phyloP scores from a whole-genome alignment of 2,329 filamentous ascomycete species.

The Fusarium avenaceum region DNA sequence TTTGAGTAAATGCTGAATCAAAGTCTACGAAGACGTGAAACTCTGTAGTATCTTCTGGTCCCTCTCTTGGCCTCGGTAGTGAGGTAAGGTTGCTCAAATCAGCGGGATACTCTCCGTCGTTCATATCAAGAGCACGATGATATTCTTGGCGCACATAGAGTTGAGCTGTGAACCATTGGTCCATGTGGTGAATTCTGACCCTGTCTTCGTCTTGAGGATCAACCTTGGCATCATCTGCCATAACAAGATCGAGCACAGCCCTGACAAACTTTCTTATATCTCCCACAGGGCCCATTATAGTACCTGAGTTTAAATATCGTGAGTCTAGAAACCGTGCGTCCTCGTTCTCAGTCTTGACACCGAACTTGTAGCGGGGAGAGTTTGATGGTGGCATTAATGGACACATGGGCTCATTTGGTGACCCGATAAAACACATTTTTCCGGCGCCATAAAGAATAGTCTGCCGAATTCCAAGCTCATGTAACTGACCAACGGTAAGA shows the following conservation, averaged over 20 bases:
- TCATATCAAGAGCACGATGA: conserved; percentile 32
- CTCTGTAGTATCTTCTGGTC: not conserved
- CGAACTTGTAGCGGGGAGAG: conserved; percentile 28
- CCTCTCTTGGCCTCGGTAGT: not conserved
- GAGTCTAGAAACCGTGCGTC: not conserved
- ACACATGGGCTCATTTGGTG: conserved; percentile 33
- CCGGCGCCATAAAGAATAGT: conserved; percentile 41
- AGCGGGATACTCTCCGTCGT: conserved; percentile 14
- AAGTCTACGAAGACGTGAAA: conserved; percentile 8
- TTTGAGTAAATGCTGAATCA: conserved; percentile 1
- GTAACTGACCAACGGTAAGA: conserved; percentile 21
- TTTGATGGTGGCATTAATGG: conserved; percentile 36
- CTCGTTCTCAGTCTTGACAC: not conserved
- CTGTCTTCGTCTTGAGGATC: not conserved
- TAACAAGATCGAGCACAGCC: not conserved
- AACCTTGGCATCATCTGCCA: not conserved
- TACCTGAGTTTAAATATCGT: conserved; percentile 9
- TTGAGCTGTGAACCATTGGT: conserved; percentile 42
- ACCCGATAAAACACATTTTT: conserved; percentile 36
- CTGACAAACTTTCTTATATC: conserved; percentile 1
- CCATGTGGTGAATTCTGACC: conserved; percentile 23
- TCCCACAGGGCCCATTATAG: conserved; percentile 6
- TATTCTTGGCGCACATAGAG: conserved; percentile 43
- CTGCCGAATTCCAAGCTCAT: conserved; percentile 28
- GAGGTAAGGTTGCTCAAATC: conserved; percentile 48